Base-by-base conservation (phyloP, 1,284 basidiomycete species). In the Cryptococcus deneoformans region DNA sequence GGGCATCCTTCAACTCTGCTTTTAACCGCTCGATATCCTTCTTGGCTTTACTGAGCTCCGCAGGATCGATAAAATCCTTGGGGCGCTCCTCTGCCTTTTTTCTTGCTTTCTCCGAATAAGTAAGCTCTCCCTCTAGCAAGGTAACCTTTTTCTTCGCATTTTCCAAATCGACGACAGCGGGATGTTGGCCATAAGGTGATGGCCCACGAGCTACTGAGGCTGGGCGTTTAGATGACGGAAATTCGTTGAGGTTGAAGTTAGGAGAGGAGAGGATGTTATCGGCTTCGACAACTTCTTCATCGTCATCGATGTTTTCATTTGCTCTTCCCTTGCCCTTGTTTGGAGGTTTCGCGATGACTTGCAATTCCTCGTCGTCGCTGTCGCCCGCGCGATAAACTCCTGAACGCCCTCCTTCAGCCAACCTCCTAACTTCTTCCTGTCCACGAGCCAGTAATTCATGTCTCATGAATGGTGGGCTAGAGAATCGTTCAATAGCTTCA, bases 401-500 rank as follows among this genome's bases (percentile, higher is more conserved):
- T 4, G 29, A 29, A 29, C 29, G 29, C 29, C n/a, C 24, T 10
- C 6, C 43, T 44, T 24, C 10, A 24, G 14, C n/a, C 43, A 11
- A n/a, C 43, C 3, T 44, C 43, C 43, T 11, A n/a, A 10, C 10
- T 44, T n/a, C 14, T 44, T 24, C 29, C 29, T 29, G 29, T 29
- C 29, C 29, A 29, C 29, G 29, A 29, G 29, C 29, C 29, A 29
- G 29, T 29, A 29, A 29, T 29, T 44, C 43, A 44, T 44, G 14
- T n/a, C 43, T n/a, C 43, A 44, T 44, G 14, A 20, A 35, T 6
- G 55, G n/a, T 14, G 62, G 62, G 38, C 60, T 60, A 1, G 61
- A 57, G 44, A 64, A 67, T 50, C 63, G 56, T 10, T 10, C 37
- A 49, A 67, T 65, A 1, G 58, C 46, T 38, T 65, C 65, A 5